These are phyloP conservation scores for Populus alba DNA, from an alignment of 345 rosid species.

Conservation along the genomic window DNA sequence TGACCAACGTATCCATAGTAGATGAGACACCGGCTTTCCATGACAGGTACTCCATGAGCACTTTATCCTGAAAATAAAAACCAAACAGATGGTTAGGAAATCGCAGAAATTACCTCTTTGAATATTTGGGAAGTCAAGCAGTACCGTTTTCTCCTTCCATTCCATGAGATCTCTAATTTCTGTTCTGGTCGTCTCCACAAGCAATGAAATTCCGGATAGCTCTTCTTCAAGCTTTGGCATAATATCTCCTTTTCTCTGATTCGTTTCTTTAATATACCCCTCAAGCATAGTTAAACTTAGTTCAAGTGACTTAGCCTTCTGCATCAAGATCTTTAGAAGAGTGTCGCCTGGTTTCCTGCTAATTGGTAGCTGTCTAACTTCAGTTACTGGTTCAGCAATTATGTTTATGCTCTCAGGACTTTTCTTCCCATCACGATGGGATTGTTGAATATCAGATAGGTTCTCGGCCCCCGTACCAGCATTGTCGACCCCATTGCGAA, in stretches of 20 bases:
- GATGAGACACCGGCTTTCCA: conserved; percentile 64
- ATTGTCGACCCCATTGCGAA: conserved; percentile 24
- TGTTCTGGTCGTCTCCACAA: conserved; percentile 50
- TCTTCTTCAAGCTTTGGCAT: conserved; percentile 60
- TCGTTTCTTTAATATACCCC: conserved; percentile 68
- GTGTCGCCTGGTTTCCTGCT: conserved; percentile 62
- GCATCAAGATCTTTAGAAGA: conserved; percentile 86
- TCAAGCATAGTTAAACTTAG: conserved; percentile 64
- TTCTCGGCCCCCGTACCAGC: conserved; percentile 23
- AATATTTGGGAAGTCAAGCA: not conserved
- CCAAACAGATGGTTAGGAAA: not conserved
- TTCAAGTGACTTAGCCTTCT: conserved; percentile 78
- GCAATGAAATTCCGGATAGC: conserved; percentile 43
- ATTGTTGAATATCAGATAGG: conserved; percentile 32
- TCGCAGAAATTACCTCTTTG: not conserved
- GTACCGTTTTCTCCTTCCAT: conserved; percentile 70
- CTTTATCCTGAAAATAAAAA: conserved; percentile 48
- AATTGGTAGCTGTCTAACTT: conserved; percentile 58
- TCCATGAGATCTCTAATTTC: conserved; percentile 52
- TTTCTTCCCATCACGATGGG: conserved; percentile 30
- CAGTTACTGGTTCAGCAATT: conserved; percentile 54
- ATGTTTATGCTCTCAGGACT: conserved; percentile 24
- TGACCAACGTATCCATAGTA: conserved; percentile 49
- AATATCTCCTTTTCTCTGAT: conserved; percentile 48
- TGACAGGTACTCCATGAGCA: conserved; percentile 43